phyloP scores from a whole-genome alignment of 163 green algal species.

The Volvox carteri region DNA sequence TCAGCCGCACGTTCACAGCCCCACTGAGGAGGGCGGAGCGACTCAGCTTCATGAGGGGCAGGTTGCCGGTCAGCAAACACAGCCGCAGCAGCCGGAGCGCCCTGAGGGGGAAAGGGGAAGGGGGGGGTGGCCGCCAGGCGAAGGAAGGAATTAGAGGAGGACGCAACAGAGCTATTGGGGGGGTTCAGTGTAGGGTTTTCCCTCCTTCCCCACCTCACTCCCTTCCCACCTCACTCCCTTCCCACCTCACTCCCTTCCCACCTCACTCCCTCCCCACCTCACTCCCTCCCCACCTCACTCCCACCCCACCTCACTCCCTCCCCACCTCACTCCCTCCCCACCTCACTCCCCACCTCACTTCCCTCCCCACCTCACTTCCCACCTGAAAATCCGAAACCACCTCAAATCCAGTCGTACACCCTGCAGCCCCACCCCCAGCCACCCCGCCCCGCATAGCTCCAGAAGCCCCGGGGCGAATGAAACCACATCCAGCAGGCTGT shows the following conservation, averaged over 20 bases:
- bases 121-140: no score
- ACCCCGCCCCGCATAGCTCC: slow-evolving; percentile 35
- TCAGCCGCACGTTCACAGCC: slow-evolving; percentile 80
- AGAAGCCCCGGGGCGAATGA: slow-evolving; percentile 76
- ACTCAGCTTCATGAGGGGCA: slow-evolving; percentile 79
- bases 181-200: no score
- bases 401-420: slow-evolving; percentile 75
- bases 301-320: no score
- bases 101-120: slow-evolving; percentile 45
- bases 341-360: no score
- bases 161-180: no score
- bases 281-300: no score
- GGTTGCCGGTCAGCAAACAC: slow-evolving; percentile 79
- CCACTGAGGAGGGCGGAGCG: slow-evolving; percentile 70
- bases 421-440: slow-evolving; percentile 40
- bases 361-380: not conserved
- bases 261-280: no score
- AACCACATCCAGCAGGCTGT: slow-evolving; percentile 81
- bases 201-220: no score
- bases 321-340: no score
- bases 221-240: no score
- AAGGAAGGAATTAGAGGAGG: no score
- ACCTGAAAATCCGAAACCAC: slow-evolving; percentile 88
- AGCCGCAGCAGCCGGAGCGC: slow-evolving; percentile 85
- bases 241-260: no score